Evolutionary conservation across 2,329 filamentous ascomycete genomes (phyloP), one percentile per base, ranked within the genome.

Genomic region (Plenodomus biglobosus): DNA sequence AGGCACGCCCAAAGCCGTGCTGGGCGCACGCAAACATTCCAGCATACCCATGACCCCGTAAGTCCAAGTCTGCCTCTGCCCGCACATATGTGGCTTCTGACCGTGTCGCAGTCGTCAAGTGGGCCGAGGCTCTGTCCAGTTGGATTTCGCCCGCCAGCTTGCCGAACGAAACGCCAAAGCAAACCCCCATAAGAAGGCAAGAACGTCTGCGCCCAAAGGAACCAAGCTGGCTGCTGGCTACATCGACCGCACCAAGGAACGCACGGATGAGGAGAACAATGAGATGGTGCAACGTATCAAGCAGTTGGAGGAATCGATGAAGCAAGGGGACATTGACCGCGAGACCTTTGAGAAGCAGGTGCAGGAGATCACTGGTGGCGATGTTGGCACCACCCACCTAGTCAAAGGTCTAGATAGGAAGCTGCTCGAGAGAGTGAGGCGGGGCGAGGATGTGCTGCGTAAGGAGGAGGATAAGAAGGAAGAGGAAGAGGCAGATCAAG

Each of bases 1-100:
- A 40, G 64, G 53, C 50, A 72, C 59, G 34, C 60, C 63, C 15
- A 70, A 59, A 50, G 74, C 79, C 40, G 74, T 83, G 3, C 78
- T 95, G 47, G 91, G 91, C 18, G 94, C 90, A 48, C 83, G 87
- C 64, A 85, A 88, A 73, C 84, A 85, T 58, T 82, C 88, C 27
- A 92, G 83, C 71, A 92, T 96, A 53, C 90, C 90, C 47, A 96
- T 96, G 92, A 96, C 92, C 40, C 92, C 92, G 86, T 91, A 80
- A 63, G 85, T 78, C 38, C 15, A 42, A 38, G 37, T 17, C 24
- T 41, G 19, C 18, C 19, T 2, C 15, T 21, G 27, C 27, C 5
- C 11, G 22, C 10, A 16, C 21, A 13, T 22, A 39, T 40, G 19
- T 24, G 13, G 18, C 24, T 36, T 44, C 30, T 51, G 45, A 58